Conservation (phyloP, 805 yeast species). For the Wickerhamiella lipophila region DNA sequence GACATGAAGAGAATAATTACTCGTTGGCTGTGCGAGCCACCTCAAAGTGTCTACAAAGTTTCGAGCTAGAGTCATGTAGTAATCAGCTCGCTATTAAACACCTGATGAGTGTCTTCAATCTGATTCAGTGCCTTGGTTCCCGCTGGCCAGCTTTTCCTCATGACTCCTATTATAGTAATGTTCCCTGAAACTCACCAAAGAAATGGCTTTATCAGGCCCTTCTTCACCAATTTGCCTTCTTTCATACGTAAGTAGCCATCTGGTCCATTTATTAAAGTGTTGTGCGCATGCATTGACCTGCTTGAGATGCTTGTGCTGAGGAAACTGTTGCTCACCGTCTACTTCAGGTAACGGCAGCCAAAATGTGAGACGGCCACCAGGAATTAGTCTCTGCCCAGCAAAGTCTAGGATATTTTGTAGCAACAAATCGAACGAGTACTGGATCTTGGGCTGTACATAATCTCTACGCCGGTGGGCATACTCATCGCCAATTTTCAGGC, state of each 20-base stretch:
- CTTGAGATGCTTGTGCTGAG: conserved; percentile 63
- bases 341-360: conserved; percentile 97
- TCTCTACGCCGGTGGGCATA: conserved; percentile 66
- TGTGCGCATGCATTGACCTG: conserved; percentile 68
- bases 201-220: conserved; percentile 31
- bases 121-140: no score
- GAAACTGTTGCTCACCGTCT: conserved; percentile 40
- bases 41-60: no score
- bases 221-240: conserved; percentile 34
- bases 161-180: conserved; percentile 41
- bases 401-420: conserved; percentile 66
- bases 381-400: conserved; percentile 56
- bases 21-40: no score
- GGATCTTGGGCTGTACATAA: conserved; percentile 85
- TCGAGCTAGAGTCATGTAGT: no score
- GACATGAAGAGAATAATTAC: no score
- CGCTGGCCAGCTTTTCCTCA: not conserved
- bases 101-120: no score
- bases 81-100: no score
- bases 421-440: conserved; percentile 65
- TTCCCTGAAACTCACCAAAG: conserved; percentile 51
- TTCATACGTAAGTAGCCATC: conserved; percentile 70
- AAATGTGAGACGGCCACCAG: conserved; percentile 71
- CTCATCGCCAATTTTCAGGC: conserved; percentile 60
- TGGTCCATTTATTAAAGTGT: conserved; percentile 85